phyloP scores from a whole-genome alignment of 495 filamentous ascomycete species.

The Aspergillus indologenus region DNA sequence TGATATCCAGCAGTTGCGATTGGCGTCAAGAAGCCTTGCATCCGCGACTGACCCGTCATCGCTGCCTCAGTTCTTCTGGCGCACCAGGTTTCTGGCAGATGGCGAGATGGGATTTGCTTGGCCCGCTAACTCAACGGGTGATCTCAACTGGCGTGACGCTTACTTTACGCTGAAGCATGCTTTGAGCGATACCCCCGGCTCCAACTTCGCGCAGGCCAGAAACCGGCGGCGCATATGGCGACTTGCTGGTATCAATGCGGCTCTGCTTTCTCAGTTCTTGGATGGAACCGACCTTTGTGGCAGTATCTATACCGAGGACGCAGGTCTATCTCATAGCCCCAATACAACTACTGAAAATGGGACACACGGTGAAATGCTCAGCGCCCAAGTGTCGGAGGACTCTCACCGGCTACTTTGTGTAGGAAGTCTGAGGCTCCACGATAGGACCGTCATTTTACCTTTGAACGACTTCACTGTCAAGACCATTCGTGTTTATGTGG shows the following conservation, averaged over 20 bases:
- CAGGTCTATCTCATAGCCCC: too few relatives aligned
- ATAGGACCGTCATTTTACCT: too few relatives aligned
- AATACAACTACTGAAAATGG: too few relatives aligned
- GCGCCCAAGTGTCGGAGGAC: too few relatives aligned
- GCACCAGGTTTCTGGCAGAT: background rate
- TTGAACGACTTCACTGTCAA: too few relatives aligned
- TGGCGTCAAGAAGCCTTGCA: conserved; percentile 3
- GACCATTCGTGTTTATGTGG: too few relatives aligned
- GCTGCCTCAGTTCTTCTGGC: conserved; percentile 9
- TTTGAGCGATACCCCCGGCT: background rate
- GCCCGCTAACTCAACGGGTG: background rate
- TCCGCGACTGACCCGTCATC: background rate
- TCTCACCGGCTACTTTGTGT: too few relatives aligned
- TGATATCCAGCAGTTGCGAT: background rate
- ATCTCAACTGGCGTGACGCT: background rate
- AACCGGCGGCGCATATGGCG: conserved; percentile 5
- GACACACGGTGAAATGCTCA: too few relatives aligned
- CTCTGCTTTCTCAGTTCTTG: background rate
- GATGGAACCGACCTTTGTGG: background rate
- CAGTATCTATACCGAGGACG: background rate
- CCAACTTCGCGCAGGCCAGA: background rate
- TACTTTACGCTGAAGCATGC: background rate
- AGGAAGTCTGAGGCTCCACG: too few relatives aligned
- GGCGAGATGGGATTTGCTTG: conserved; percentile 12
- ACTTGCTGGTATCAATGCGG: background rate